Evolutionary conservation across 169 alveolate genomes (phyloP), one percentile per base, ranked within the genome.

Genomic region (Cryptosporidium ubiquitum): DNA sequence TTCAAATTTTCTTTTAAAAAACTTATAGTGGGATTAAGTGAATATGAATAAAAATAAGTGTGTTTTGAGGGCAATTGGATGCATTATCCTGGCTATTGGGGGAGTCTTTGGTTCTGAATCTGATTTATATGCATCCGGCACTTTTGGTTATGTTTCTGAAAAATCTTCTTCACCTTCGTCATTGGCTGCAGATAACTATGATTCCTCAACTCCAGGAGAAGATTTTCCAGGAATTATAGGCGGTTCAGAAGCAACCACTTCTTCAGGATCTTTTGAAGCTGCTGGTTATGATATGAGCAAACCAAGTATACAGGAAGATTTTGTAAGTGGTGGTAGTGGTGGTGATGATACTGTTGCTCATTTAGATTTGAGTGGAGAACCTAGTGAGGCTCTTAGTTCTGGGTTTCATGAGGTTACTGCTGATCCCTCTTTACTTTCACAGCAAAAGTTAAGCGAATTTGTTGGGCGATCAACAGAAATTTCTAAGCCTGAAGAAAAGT

Each of bases 51-150:
- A 2, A 29, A 64, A 37, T 20, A 35, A 47, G 4, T 33, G 16
- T 14, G 33, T 64, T 64, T 33, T 64, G 23, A 49, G 71, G n/a
- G 33, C 71, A 6, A 64, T 64, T 64, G 71, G 40, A 4, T 64
- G 49, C 29, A 35, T 64, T 14, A 35, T 33, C 51, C 51, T 64
- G 16, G 71, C 49, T 20, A 33, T 64, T 64, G 71, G 71, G 12
- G 71, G 71, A 29, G 33, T 33, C 10, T 9, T 64, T 26, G 14
- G 71, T 14, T 31, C 71, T 31, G 71, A 64, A 23, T 23, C 52
- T 10, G 14, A 55, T 55, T 55, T 55, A 10, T 55, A 23, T 55
- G 66, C 35, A 2, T 55, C 66, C 2, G 18, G 29, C 0, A 1
- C 29, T 10, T 55, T 26, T 5, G 37, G 35, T 55, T 55, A 31